phyloP scores from a whole-genome alignment of 106 monocot species.

The Amphibolis antarctica region DNA sequence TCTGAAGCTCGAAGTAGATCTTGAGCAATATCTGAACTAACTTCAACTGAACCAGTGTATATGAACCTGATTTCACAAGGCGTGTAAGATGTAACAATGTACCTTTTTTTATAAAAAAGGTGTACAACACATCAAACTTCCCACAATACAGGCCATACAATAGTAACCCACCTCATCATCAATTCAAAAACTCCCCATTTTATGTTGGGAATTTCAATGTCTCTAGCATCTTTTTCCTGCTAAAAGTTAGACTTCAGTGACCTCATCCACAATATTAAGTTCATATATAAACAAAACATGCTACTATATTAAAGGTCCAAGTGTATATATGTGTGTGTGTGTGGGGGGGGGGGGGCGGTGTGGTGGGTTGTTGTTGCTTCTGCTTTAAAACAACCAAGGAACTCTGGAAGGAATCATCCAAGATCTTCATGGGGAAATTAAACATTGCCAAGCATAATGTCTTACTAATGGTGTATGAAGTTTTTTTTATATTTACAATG shows the following conservation, averaged over 20 bases:
- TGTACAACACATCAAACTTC: too few species aligned
- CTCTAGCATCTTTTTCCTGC: slow-evolving; percentile 89
- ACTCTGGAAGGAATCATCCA: too few species aligned
- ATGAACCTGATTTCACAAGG: slow-evolving; percentile 50
- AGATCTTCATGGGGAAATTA: too few species aligned
- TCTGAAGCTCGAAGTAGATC: slow-evolving; percentile 95
- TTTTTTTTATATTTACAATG: too few species aligned
- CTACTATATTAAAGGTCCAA: too few species aligned
- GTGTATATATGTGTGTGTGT: too few species aligned
- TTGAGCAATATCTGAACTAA: slow-evolving; percentile 62
- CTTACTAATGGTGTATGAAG: too few species aligned
- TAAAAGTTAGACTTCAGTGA: background rate
- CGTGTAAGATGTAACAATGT: background rate
- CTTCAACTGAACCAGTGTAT: slow-evolving; percentile 81
- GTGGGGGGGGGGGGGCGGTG: too few species aligned
- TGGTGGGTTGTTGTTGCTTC: too few species aligned
- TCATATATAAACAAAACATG: background rate
- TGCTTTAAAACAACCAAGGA: too few species aligned
- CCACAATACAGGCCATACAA: background rate
- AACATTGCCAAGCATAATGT: too few species aligned
- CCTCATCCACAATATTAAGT: background rate
- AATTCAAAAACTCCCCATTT: slow-evolving; percentile 87
- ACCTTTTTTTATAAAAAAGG: too few species aligned
- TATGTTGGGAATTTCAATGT: slow-evolving; percentile 97
- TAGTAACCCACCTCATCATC: slow-evolving; percentile 82